A percentile compares a stretch with the other conserved stretches of the same genome.
Conservation (phyloP, 1,284 basidiomycete species). For the Puccinia novopanici region DNA sequence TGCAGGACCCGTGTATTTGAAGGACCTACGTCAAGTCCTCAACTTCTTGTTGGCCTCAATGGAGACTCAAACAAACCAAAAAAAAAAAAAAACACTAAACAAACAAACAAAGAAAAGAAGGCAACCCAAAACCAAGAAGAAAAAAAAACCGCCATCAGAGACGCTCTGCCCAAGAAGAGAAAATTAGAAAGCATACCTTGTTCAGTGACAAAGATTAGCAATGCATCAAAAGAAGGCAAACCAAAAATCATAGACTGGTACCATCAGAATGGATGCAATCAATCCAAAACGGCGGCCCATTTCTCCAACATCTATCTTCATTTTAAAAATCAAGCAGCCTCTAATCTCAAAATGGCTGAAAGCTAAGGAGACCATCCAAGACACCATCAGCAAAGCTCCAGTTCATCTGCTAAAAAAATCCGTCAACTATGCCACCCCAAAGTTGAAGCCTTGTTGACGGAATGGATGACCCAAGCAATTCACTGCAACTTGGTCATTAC, state of each 20-base stretch:
- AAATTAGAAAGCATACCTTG: not conserved
- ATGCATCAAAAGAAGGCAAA: conserved; percentile 1
- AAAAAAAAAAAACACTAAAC: not conserved
- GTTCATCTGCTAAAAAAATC: not conserved
- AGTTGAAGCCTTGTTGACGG: not conserved
- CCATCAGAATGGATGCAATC: conserved; percentile 31
- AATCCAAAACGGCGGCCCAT: no score
- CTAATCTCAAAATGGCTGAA: conserved; percentile 38
- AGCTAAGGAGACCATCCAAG: conserved; percentile 9
- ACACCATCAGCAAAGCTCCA: not conserved
- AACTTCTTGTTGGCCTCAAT: conserved; percentile 6
- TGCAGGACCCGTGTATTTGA: not conserved
- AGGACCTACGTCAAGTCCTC: not conserved
- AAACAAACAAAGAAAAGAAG: not conserved
- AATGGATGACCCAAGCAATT: conserved; percentile 21
- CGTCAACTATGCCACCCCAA: not conserved
- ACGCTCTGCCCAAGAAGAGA: not conserved
- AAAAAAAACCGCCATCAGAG: not conserved
- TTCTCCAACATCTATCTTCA: conserved; percentile 9
- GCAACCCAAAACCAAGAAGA: not conserved
- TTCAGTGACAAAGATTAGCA: not conserved
- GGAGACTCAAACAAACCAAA: not conserved
- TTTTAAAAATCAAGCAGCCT: conserved; percentile 34
- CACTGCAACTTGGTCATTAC: not conserved
- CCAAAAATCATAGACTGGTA: conserved; percentile 40